Percentiles rank a stretch among this genome's conserved stretches.
phyloP scores from a whole-genome alignment of 306 rosid species.

The Pterocarpus macrocarpus region DNA sequence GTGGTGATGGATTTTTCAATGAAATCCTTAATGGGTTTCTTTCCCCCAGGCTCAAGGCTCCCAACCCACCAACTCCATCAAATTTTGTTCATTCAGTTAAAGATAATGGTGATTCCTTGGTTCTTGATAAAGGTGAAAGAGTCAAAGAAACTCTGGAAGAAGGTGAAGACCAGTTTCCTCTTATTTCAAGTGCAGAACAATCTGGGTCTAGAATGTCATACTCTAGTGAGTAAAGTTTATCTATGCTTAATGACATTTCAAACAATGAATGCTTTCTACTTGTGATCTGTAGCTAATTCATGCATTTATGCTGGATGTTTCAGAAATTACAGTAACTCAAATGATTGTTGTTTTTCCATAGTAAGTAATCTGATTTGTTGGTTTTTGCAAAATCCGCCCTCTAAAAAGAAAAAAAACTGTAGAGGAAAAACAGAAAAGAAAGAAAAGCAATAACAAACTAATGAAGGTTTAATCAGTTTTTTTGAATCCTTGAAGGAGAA shows the following conservation, averaged over 20 bases:
- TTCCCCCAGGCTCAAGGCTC: slow-evolving; percentile 81
- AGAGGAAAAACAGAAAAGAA: neutral
- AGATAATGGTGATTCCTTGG: slow-evolving; percentile 51
- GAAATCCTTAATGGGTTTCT: slow-evolving; percentile 98
- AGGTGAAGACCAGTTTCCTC: slow-evolving; percentile 67
- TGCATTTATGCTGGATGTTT: slow-evolving; percentile 42
- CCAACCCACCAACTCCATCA: slow-evolving; percentile 83
- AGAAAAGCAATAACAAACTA: slow-evolving; percentile 14
- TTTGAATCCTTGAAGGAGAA: neutral
- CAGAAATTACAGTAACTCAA: slow-evolving; percentile 50
- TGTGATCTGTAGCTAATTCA: slow-evolving; percentile 38
- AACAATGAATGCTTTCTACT: slow-evolving; percentile 40
- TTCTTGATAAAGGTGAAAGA: slow-evolving; percentile 55
- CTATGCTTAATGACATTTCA: slow-evolving; percentile 39
- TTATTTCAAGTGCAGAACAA: slow-evolving; percentile 60
- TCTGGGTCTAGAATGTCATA: slow-evolving; percentile 50
- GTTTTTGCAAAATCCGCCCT: slow-evolving; percentile 33
- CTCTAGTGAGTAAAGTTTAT: slow-evolving; percentile 61
- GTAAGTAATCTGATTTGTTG: neutral
- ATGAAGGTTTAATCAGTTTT: neutral
- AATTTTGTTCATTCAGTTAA: slow-evolving; percentile 59
- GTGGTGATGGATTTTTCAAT: slow-evolving; percentile 98
- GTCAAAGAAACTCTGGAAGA: slow-evolving; percentile 52
- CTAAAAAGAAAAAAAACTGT: neutral
- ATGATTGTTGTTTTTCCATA: slow-evolving; percentile 41